Evolutionary conservation across 768 basidiomycete genomes (phyloP), one percentile per base, ranked within the genome.

Genomic region (Leccinum disarticulatum): DNA sequence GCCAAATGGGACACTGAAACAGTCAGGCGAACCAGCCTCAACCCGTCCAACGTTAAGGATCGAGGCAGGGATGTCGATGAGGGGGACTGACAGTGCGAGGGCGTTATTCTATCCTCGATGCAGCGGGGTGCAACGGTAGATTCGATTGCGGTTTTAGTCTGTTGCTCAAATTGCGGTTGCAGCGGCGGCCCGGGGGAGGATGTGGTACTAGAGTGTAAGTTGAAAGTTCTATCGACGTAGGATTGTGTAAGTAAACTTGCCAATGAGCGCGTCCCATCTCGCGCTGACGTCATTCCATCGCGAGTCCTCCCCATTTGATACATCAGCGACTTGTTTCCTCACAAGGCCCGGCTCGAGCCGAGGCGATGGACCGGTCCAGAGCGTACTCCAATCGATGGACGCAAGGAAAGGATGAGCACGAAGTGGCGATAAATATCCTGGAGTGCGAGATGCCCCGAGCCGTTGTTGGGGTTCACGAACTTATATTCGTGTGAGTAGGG

Each of bases 361-460:
- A 17, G 90, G 90, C 5, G 81, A 77, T 7, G 82, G 76, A n/a
- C 77, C 78, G 0, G 78, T 83, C 90, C 90, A 92, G 3, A 92
- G 76, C 0, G 75, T 78, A 8, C 77, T 73, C 90, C 90, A 91
- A 53, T 79, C 74, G 56, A 89, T 76, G 14, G 73, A 61, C 17
- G 75, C 71, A 57, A 91, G 86, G 68, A 90, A 91, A 1, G 81
- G 77, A 64, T 91, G 89, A 9, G 73, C 67, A 4, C 85, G 81
- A 49, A 91, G 78, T 13, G 80, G 48, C 72, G 64, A 75, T 77
- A 78, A 57, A 75, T 77, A 65, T 72, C 75, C 27, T 57, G 55
- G 58, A 64, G 74, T 30, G 72, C 79, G 25, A 75, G 72, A 41
- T 72, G 83, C 83, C 8, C 89, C 89, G 10, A 91, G 73, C 11